phyloP scores from a whole-genome alignment of 129 eudicot species.

The Flaveria linearis region DNA sequence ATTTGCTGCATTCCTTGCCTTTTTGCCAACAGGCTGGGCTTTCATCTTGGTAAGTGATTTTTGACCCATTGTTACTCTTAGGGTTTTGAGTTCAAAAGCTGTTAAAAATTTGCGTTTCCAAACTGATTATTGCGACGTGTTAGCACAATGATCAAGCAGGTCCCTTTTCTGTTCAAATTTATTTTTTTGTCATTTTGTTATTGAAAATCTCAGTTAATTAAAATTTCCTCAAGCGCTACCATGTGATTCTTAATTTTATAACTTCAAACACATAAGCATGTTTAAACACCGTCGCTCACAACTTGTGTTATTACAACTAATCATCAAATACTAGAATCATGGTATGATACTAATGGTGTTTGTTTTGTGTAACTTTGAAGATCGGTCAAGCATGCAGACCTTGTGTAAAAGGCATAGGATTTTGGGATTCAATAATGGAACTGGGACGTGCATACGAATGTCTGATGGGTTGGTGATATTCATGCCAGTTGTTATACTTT shows the following conservation, averaged over 20 bases:
- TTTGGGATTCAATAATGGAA: slow-evolving; percentile 96
- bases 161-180: neutral
- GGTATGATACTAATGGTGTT: slow-evolving; percentile 4
- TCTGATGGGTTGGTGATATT: slow-evolving; percentile 73
- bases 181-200: neutral
- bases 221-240: neutral
- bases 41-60: slow-evolving; percentile 59
- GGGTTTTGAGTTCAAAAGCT: neutral
- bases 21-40: slow-evolving; percentile 98
- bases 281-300: neutral
- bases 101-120: neutral
- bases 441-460: slow-evolving; percentile 78
- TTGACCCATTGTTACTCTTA: slow-evolving; percentile 1
- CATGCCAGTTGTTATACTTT: slow-evolving; percentile 70
- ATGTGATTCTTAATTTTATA: neutral
- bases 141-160: neutral
- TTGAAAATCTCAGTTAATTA: neutral
- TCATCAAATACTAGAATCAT: neutral
- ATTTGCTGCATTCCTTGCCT: slow-evolving; percentile 87
- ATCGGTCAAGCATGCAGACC: slow-evolving; percentile 82
- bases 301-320: neutral
- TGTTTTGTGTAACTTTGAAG: slow-evolving; percentile 38
- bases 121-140: neutral
- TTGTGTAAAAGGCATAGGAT: slow-evolving; percentile 64
- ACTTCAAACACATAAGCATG: neutral